Evolutionary conservation across 352 stramenopile genomes (phyloP).

Genomic region (Phytophthora litchii): DNA sequence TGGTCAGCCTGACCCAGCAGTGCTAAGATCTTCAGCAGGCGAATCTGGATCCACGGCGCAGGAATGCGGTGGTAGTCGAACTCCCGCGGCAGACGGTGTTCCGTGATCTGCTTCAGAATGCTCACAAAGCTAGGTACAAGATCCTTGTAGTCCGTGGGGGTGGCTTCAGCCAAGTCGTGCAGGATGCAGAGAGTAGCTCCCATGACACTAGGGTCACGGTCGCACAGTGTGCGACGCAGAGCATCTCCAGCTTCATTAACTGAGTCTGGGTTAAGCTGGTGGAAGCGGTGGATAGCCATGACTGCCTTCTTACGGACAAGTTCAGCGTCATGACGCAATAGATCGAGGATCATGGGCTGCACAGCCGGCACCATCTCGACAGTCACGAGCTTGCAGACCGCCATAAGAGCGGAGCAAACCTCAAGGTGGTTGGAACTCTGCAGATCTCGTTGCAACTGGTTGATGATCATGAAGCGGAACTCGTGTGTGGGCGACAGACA

Average conservation of each 20-base stretch:
- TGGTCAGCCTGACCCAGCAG: slow-evolving; percentile 95
- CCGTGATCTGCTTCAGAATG: slow-evolving; percentile 99
- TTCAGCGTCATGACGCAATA: slow-evolving; percentile 96
- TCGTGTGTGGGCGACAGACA: slow-evolving; percentile 98
- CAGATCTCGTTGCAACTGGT: slow-evolving; percentile 97
- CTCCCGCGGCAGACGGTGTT: slow-evolving; percentile 97
- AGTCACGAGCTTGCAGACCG: slow-evolving; percentile 96
- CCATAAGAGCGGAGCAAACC: slow-evolving; percentile 95
- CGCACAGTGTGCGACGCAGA: slow-evolving; percentile 96
- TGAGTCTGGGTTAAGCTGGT: slow-evolving; percentile 97
- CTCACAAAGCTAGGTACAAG: slow-evolving; percentile 98
- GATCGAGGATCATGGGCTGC: slow-evolving; percentile 94
- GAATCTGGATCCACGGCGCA: slow-evolving; percentile 99
- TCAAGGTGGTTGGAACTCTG: slow-evolving; percentile 93
- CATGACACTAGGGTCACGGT: slow-evolving; percentile 99
- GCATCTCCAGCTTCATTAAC: slow-evolving; percentile 91
- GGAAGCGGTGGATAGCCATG: slow-evolving; percentile 98
- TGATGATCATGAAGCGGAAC: slow-evolving; percentile 99
- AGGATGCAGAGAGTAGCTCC: slow-evolving; percentile 93
- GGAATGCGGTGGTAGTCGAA: slow-evolving; percentile 99
- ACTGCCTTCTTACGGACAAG: slow-evolving; percentile 99
- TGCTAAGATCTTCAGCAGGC: slow-evolving; percentile 96
- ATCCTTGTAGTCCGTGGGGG: slow-evolving; percentile 97
- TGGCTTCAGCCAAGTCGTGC: slow-evolving; percentile 91
- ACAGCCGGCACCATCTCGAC: slow-evolving; percentile 98